phyloP scores from a whole-genome alignment of 2,329 filamentous ascomycete genomes.

The Nothomitra cinnamomea region DNA sequence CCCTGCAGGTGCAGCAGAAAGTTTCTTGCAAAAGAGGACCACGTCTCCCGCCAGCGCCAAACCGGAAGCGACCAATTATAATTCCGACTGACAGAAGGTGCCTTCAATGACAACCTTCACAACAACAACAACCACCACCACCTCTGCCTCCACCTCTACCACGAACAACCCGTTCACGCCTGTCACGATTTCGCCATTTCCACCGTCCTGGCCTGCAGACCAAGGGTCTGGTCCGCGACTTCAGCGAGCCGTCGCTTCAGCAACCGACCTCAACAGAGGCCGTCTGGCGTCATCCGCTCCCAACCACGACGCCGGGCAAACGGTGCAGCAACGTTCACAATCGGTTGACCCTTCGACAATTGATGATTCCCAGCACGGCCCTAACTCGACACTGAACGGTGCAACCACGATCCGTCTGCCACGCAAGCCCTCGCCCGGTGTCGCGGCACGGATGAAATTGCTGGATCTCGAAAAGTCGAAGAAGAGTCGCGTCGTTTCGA shows the following conservation, averaged over 20 bases:
- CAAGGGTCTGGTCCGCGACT: not conserved
- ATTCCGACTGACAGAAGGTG: not conserved
- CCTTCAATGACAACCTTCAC: conserved; percentile 3
- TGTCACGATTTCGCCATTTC: not conserved
- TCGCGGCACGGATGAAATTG: conserved; percentile 3
- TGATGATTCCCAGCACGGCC: not conserved
- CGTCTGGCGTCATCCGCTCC: not conserved
- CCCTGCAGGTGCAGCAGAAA: not conserved
- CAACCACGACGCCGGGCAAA: not conserved
- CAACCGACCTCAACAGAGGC: not conserved
- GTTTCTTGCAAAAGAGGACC: not conserved
- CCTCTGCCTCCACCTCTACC: no score
- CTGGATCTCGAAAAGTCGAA: conserved; percentile 1
- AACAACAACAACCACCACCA: not conserved
- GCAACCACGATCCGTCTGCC: not conserved
- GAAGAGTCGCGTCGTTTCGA: not conserved
- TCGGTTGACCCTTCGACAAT: not conserved
- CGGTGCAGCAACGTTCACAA: not conserved
- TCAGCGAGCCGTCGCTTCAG: not conserved
- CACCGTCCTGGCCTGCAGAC: not conserved
- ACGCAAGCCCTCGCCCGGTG: not conserved
- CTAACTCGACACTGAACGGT: not conserved
- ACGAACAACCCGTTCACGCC: not conserved
- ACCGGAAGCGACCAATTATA: not conserved
- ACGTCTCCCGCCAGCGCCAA: conserved; percentile 1